Evolutionary conservation across 495 filamentous ascomycete genomes (phyloP).

Genomic region (Aspergillus campestris): DNA sequence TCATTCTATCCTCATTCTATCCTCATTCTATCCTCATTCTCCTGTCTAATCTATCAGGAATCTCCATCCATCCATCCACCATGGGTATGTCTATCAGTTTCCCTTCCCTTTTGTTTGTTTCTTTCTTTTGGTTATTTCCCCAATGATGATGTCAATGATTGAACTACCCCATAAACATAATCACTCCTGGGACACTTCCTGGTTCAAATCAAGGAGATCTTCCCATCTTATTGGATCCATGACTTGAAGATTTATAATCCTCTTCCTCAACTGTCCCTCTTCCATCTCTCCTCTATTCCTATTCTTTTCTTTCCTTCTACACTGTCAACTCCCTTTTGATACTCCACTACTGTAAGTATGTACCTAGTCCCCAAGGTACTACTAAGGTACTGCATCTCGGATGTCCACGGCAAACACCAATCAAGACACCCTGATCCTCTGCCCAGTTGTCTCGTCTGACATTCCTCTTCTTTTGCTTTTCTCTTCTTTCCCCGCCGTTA

Average conservation of each 20-base stretch:
- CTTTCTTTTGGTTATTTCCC: slow-evolving; percentile 12
- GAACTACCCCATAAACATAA: too few species aligned
- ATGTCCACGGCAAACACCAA: too few species aligned
- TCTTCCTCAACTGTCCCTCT: slow-evolving; percentile 4
- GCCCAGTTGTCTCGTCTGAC: too few species aligned
- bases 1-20: slow-evolving; percentile 1
- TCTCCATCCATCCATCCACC: slow-evolving; percentile 5
- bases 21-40: slow-evolving; percentile 19
- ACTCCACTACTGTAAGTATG: too few species aligned
- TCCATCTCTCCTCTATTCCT: slow-evolving; percentile 6
- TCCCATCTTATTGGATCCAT: background rate
- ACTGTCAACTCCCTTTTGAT: too few species aligned
- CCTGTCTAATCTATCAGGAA: slow-evolving; percentile 19
- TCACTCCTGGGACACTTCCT: too few species aligned
- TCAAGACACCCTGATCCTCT: too few species aligned
- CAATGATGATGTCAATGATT: too few species aligned
- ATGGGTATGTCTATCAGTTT: slow-evolving; percentile 1
- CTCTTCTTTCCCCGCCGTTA: slow-evolving; percentile 1
- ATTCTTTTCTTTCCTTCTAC: slow-evolving; percentile 13
- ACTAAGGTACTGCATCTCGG: too few species aligned
- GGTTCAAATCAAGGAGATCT: too few species aligned
- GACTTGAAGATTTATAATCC: background rate
- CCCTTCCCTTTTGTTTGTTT: slow-evolving; percentile 4
- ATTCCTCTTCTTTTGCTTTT: slow-evolving; percentile 5
- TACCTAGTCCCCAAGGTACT: too few species aligned